Evolutionary conservation across 352 stramenopile genomes (phyloP).

Genomic region (Phytophthora europaea): DNA sequence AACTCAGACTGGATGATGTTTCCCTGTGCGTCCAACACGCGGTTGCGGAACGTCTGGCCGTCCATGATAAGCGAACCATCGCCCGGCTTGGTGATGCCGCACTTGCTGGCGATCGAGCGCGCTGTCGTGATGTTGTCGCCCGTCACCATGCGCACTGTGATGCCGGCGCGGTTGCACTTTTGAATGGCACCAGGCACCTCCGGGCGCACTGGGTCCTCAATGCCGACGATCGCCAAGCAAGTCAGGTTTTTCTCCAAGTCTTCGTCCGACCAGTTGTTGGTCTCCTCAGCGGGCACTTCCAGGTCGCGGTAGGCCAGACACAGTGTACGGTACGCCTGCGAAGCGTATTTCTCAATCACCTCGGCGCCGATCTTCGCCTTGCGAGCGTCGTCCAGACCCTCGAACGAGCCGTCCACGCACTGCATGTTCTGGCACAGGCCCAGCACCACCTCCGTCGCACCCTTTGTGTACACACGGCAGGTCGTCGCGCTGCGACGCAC

Average conservation of each 20-base stretch:
- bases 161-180: slow-evolving; percentile 54
- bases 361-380: slow-evolving; percentile 48
- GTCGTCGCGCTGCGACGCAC: slow-evolving; percentile 52
- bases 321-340: slow-evolving; percentile 78
- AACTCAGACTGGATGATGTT: slow-evolving; percentile 75
- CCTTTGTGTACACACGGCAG: slow-evolving; percentile 72
- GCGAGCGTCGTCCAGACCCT: slow-evolving; percentile 34
- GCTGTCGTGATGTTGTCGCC: slow-evolving; percentile 68
- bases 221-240: slow-evolving; percentile 59
- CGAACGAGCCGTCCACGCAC: slow-evolving; percentile 50
- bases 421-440: slow-evolving; percentile 58
- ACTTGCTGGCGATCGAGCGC: slow-evolving; percentile 63
- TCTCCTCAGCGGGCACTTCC: slow-evolving; percentile 45
- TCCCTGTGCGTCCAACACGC: slow-evolving; percentile 59
- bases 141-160: slow-evolving; percentile 69
- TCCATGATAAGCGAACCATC: slow-evolving; percentile 72
- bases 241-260: slow-evolving; percentile 71
- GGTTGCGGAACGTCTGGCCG: slow-evolving; percentile 57
- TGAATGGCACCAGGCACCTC: slow-evolving; percentile 60
- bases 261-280: slow-evolving; percentile 54
- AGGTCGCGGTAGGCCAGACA: slow-evolving; percentile 86
- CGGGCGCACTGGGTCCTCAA: slow-evolving; percentile 60
- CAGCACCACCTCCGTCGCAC: slow-evolving; percentile 68
- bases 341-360: slow-evolving; percentile 85
- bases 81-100: slow-evolving; percentile 54